Conservation (phyloP, 163 green algal species). For the Volvox carteri region DNA sequence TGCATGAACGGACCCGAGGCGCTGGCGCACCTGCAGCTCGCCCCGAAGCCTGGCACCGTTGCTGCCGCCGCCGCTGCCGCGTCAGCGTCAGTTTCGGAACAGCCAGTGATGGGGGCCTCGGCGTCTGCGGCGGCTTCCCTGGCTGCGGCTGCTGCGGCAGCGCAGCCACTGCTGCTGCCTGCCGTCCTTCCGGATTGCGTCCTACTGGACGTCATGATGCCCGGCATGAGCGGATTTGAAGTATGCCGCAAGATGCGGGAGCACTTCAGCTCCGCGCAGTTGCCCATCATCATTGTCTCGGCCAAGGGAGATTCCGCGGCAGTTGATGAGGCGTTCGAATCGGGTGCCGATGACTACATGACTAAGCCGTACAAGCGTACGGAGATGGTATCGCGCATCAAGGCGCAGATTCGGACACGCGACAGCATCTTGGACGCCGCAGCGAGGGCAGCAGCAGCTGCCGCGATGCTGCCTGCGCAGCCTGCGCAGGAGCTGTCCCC, state of each 20-base stretch:
- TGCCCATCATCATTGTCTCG: constrained; percentile 63
- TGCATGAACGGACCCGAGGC: constrained; percentile 63
- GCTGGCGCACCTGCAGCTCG: constrained; percentile 11
- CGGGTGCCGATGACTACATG: constrained; percentile 72
- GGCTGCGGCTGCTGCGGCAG: background rate
- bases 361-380: constrained; percentile 71
- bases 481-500: background rate
- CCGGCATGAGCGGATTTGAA: constrained; percentile 65
- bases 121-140: background rate
- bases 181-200: constrained; percentile 60
- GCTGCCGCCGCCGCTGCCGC: background rate
- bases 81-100: background rate
- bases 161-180: constrained; percentile 12
- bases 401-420: constrained; percentile 65
- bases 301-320: constrained; percentile 57
- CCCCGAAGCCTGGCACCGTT: background rate
- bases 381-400: constrained; percentile 68
- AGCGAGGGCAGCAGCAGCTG: background rate
- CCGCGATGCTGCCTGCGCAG: background rate
- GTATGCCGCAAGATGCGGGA: constrained; percentile 58
- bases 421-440: constrained; percentile 39
- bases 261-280: constrained; percentile 41
- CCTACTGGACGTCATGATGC: constrained; percentile 72
- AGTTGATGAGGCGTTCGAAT: constrained; percentile 57
- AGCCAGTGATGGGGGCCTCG: background rate